Conservation (phyloP, 768 basidiomycete genomes). For the Tylopilus felleus region DNA sequence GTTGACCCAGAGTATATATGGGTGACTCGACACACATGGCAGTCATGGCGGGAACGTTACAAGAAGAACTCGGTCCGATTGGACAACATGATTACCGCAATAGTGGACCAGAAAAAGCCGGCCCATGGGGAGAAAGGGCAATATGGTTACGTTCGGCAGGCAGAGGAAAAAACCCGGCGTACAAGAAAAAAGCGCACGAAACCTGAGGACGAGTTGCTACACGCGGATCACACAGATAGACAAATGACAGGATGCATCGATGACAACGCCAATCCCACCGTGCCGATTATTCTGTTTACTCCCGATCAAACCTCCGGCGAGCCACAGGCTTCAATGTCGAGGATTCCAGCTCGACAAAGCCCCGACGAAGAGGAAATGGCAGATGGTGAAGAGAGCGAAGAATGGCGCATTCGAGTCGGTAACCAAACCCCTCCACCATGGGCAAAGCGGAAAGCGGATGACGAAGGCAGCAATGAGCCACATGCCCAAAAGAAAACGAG, state of each 20-base stretch:
- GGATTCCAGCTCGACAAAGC: conserved; percentile 33
- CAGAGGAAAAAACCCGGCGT: conserved; percentile 67
- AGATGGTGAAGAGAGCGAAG: conserved; percentile 50
- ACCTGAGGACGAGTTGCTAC: conserved; percentile 25
- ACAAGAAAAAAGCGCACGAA: conserved; percentile 46
- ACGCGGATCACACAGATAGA: conserved; percentile 20
- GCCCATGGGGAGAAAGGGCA: conserved; percentile 73
- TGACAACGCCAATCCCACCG: conserved; percentile 2
- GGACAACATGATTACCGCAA: conserved; percentile 57
- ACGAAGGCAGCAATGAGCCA: conserved; percentile 34
- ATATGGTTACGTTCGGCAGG: conserved; percentile 74
- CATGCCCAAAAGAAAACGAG: conserved; percentile 42
- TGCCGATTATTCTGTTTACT: conserved; percentile 28
- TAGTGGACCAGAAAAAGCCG: conserved; percentile 71
- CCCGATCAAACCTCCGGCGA: conserved; percentile 18
- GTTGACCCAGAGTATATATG: conserved; percentile 71
- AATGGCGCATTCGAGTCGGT: conserved; percentile 68
- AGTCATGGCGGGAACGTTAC: conserved; percentile 87
- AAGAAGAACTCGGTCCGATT: conserved; percentile 76
- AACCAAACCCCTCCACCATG: conserved; percentile 62
- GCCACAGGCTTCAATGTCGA: conserved; percentile 29
- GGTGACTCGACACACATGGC: conserved; percentile 84
- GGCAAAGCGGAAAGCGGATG: conserved; percentile 56
- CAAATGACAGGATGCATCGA: conserved; percentile 12
- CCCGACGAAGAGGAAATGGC: conserved; percentile 68